These are phyloP conservation scores for Yamadazyma taylorii DNA, from an alignment of 1,139 yeast genomes.

Conservation along the genomic window DNA sequence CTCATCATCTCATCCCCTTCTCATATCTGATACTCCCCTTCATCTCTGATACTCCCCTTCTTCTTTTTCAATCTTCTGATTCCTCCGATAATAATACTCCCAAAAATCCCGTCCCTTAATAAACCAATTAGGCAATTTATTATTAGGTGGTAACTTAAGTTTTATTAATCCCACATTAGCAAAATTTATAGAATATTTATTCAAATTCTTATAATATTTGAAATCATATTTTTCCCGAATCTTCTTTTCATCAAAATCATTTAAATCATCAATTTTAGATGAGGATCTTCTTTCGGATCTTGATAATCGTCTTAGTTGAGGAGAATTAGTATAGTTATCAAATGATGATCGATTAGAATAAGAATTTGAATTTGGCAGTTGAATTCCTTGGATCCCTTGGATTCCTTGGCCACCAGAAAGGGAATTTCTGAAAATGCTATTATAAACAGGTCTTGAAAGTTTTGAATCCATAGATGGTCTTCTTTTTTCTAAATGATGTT, in stretches of 20 bases:
- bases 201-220: conserved; percentile 38
- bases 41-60: not conserved
- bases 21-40: too few relatives aligned
- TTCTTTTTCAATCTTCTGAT: not conserved
- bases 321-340: conserved; percentile 16
- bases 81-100: conserved; percentile 38
- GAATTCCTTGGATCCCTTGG: too few relatives aligned
- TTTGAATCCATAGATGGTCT: conserved; percentile 38
- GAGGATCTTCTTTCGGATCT: conserved; percentile 10
- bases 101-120: conserved; percentile 59
- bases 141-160: conserved; percentile 60
- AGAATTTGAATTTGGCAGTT: conserved; percentile 18
- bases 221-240: conserved; percentile 29
- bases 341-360: conserved; percentile 22
- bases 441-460: conserved; percentile 20
- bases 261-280: conserved; percentile 13
- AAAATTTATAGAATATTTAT: conserved; percentile 28
- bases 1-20: too few relatives aligned
- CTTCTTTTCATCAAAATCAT: conserved; percentile 22
- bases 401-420: conserved; percentile 8
- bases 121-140: conserved; percentile 72
- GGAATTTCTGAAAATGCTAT: conserved; percentile 29
- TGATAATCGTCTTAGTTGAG: conserved; percentile 9
- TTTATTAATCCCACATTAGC: conserved; percentile 42
- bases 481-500: conserved; percentile 29